Conservation (phyloP, 768 basidiomycete genomes). For the Rhizopogon vesiculosus region DNA sequence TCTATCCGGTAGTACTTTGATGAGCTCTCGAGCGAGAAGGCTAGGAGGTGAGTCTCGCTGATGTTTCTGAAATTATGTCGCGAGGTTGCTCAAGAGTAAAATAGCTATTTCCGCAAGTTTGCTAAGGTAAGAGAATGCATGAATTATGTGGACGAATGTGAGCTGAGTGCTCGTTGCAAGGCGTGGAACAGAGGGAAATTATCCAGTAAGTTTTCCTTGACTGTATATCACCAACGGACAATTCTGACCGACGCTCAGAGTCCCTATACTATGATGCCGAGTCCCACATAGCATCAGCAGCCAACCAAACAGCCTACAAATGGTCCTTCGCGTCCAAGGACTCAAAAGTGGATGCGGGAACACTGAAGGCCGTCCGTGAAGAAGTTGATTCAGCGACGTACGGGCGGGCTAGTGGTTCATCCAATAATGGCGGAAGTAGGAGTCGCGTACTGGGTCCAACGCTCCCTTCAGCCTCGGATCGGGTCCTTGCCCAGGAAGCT, state of each 20-base stretch:
- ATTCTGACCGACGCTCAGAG: conserved; percentile 27
- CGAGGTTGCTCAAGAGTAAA: conserved; percentile 22
- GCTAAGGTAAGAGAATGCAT: conserved; percentile 52
- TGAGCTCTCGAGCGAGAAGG: conserved; percentile 76
- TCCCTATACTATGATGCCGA: conserved; percentile 60
- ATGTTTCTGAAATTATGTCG: conserved; percentile 9
- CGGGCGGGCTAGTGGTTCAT: conserved; percentile 11
- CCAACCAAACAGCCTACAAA: conserved; percentile 76
- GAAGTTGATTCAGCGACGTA: conserved; percentile 49
- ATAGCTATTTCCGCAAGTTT: conserved; percentile 90
- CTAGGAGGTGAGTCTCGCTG: conserved; percentile 53
- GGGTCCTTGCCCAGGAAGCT: conserved; percentile 64
- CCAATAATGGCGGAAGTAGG: conserved; percentile 12
- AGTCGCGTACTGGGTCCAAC: conserved; percentile 61
- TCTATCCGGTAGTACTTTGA: conserved; percentile 66
- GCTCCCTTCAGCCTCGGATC: conserved; percentile 64
- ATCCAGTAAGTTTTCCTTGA: conserved; percentile 36
- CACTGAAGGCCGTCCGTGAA: conserved; percentile 54
- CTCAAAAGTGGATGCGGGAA: conserved; percentile 52
- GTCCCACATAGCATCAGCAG: conserved; percentile 49
- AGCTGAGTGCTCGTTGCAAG: conserved; percentile 26
- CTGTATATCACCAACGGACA: background rate
- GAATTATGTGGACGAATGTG: background rate
- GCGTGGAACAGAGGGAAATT: conserved; percentile 83
- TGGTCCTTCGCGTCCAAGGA: conserved; percentile 79